Conservation (phyloP, 352 stramenopile genomes). For the Phytophthora melonis region DNA sequence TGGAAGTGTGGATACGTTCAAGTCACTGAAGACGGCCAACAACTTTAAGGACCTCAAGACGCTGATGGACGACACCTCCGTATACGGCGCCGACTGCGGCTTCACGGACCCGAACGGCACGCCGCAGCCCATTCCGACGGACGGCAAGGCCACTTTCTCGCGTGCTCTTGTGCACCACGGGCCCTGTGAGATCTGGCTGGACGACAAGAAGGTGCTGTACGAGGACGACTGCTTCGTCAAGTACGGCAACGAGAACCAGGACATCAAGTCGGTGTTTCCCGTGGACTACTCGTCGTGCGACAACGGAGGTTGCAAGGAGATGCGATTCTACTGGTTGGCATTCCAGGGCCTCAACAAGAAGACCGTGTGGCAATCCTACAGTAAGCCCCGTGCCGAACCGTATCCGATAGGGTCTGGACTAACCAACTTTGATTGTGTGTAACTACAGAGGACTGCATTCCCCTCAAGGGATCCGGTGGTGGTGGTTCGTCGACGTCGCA, state of each 20-base stretch:
- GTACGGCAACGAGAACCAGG: conserved; percentile 33
- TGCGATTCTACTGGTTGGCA: conserved; percentile 45
- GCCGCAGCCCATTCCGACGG: conserved; percentile 25
- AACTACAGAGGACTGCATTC: conserved; percentile 24
- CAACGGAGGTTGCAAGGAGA: neutral
- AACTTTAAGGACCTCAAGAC: conserved; percentile 25
- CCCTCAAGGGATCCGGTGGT: conserved; percentile 9
- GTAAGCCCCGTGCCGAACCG: conserved; percentile 5
- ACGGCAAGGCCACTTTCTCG: conserved; percentile 32
- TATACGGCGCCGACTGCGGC: conserved; percentile 34
- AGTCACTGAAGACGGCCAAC: conserved; percentile 25
- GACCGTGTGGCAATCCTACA: conserved; percentile 46
- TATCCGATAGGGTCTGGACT: neutral
- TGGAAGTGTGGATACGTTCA: conserved; percentile 15
- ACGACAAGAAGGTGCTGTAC: conserved; percentile 35
- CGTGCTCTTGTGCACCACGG: conserved; percentile 28
- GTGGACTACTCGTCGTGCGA: conserved; percentile 45
- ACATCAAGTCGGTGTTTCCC: conserved; percentile 39
- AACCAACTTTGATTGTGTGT: neutral
- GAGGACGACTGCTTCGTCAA: conserved; percentile 41
- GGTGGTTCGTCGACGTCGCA: conserved; percentile 8
- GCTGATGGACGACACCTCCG: conserved; percentile 34
- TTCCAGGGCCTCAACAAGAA: conserved; percentile 35
- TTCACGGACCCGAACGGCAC: conserved; percentile 31
- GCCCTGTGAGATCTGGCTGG: conserved; percentile 39